These are phyloP conservation scores for Hypholoma fasciculare DNA, from an alignment of 768 basidiomycete genomes.

Conservation along the genomic window DNA sequence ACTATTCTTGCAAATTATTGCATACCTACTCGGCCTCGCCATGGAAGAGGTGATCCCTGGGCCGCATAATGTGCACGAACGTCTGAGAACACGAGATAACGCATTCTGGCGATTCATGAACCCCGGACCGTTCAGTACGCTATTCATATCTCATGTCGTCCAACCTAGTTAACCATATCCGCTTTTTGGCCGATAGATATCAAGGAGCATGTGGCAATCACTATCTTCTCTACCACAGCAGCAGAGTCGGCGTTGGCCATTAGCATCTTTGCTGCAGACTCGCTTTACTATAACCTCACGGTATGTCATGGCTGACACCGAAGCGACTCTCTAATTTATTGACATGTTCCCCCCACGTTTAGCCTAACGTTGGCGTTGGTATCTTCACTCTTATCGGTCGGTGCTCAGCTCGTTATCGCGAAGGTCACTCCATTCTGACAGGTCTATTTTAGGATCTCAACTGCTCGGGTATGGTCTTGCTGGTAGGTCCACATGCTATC, in stretches of 20 bases:
- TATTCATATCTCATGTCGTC: neutral
- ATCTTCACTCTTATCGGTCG: constrained; percentile 42
- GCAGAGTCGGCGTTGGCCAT: constrained; percentile 58
- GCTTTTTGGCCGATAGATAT: constrained; percentile 30
- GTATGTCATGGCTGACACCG: constrained; percentile 10
- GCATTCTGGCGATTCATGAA: constrained; percentile 58
- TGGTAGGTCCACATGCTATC: constrained; percentile 20
- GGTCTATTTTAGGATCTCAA: constrained; percentile 26
- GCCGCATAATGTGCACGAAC: constrained; percentile 25
- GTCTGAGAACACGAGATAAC: constrained; percentile 31
- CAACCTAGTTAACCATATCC: neutral
- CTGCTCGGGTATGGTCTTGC: constrained; percentile 43
- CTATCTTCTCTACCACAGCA: constrained; percentile 61
- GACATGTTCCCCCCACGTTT: neutral
- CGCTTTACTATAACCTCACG: constrained; percentile 44
- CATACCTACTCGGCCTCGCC: constrained; percentile 48
- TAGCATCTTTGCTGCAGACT: constrained; percentile 58
- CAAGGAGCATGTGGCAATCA: constrained; percentile 63
- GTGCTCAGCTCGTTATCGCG: neutral
- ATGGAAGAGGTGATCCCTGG: constrained; percentile 42
- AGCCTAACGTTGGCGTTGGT: constrained; percentile 41
- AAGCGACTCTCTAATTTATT: neutral
- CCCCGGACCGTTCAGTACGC: constrained; percentile 60
- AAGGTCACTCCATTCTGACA: neutral
- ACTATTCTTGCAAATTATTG: constrained; percentile 51